Evolutionary conservation across 2,329 filamentous ascomycete species (phyloP).

Genomic region (Pseudogymnoascus sp.): DNA sequence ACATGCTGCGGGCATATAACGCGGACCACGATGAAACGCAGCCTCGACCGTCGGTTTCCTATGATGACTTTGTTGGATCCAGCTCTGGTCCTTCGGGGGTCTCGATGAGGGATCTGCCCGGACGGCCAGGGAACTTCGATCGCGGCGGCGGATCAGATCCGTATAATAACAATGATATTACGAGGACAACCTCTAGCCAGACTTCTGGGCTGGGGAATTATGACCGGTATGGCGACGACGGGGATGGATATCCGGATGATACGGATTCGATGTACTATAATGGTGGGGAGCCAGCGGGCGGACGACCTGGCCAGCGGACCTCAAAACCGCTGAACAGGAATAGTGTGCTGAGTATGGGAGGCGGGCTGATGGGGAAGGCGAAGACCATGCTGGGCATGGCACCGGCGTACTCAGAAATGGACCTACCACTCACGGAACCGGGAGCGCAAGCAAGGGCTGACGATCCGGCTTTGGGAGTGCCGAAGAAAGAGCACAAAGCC

Average conservation of each 20-base stretch:
- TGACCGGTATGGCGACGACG: constrained; percentile 79
- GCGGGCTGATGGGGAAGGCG: constrained; percentile 75
- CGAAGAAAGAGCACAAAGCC: constrained; percentile 40
- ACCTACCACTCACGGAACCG: constrained; percentile 82
- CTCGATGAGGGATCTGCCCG: constrained; percentile 34
- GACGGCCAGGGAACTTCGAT: constrained; percentile 24
- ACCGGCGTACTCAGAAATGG: constrained; percentile 91
- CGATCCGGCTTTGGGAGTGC: constrained; percentile 33
- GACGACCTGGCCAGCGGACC: constrained; percentile 18
- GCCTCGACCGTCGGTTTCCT: constrained; percentile 77
- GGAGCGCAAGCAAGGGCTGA: constrained; percentile 41
- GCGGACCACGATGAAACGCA: constrained; percentile 50
- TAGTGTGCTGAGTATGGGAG: constrained; percentile 79
- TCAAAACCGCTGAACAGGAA: constrained; percentile 66
- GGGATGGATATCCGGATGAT: constrained; percentile 74
- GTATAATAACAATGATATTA: constrained; percentile 28
- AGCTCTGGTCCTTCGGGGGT: constrained; percentile 38
- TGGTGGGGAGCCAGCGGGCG: constrained; percentile 36
- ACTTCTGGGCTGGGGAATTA: constrained; percentile 81
- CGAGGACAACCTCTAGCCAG: constrained; percentile 52
- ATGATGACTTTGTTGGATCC: constrained; percentile 86
- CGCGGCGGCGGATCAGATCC: constrained; percentile 17
- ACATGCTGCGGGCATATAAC: constrained; percentile 67
- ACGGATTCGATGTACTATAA: constrained; percentile 64
- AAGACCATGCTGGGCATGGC: constrained; percentile 89